A percentile compares a stretch with the other conserved stretches of the same genome.
These are phyloP conservation scores for Fraxinus floribunda DNA, from an alignment of 305 asterid species.

Conservation along the genomic window DNA sequence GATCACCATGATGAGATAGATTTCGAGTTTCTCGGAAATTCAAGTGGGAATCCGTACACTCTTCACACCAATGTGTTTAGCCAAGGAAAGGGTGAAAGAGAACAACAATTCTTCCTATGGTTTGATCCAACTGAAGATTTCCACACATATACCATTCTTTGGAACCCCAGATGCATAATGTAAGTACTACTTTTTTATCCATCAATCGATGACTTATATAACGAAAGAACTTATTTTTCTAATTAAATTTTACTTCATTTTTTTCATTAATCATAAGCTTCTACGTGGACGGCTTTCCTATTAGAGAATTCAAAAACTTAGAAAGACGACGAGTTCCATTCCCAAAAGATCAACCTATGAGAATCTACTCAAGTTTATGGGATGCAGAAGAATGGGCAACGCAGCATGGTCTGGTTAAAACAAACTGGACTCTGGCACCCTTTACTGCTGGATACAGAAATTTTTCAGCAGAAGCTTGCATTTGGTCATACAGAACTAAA, in stretches of 20 bases:
- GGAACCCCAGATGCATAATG: slow-evolving; percentile 62
- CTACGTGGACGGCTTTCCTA: slow-evolving; percentile 51
- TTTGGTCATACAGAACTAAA: slow-evolving; percentile 44
- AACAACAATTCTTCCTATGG: slow-evolving; percentile 66
- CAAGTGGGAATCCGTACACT: slow-evolving; percentile 59
- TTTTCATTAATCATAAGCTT: slow-evolving; percentile 29
- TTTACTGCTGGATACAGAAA: slow-evolving; percentile 56
- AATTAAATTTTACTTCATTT: neutral
- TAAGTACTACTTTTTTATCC: slow-evolving; percentile 29
- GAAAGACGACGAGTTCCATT: slow-evolving; percentile 45
- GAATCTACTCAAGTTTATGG: slow-evolving; percentile 60
- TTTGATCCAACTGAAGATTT: slow-evolving; percentile 66
- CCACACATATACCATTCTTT: slow-evolving; percentile 58
- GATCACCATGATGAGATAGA: slow-evolving; percentile 63
- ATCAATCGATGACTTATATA: neutral
- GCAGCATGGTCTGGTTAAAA: slow-evolving; percentile 53
- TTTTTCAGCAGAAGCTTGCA: slow-evolving; percentile 42
- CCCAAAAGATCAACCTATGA: slow-evolving; percentile 57
- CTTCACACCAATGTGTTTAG: slow-evolving; percentile 61
- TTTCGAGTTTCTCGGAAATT: slow-evolving; percentile 65
- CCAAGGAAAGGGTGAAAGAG: slow-evolving; percentile 58
- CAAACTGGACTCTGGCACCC: slow-evolving; percentile 61
- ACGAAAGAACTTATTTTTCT: neutral
- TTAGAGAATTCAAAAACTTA: slow-evolving; percentile 54
- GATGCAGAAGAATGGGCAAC: slow-evolving; percentile 67